Evolutionary conservation across 495 filamentous ascomycete genomes (phyloP), one percentile per base, ranked within the genome.

Genomic region (Rhizodiscina lignyota): DNA sequence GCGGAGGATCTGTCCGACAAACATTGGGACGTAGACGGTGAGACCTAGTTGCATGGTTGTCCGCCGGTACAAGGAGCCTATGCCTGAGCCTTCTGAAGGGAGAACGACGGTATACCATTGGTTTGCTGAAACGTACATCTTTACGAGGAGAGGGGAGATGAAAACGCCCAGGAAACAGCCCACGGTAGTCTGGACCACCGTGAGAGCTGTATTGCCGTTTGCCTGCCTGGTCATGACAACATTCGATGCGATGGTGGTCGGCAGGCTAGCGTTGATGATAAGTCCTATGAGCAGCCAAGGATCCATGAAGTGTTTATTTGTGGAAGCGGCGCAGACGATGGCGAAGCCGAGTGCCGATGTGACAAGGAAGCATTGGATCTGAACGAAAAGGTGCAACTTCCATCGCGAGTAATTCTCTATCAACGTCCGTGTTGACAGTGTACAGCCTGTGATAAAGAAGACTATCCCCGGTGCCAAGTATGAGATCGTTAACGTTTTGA

Each of bases 371-470:
- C 54, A 58, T 43, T 60, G 59, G 13, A 54, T 24, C 38, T 62
- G 59, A 4, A 58, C 49, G 30, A 56, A 62, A 3, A 56, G 22
- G 33, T 60, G 59, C 0, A 61, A 15, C 28, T 51, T 53, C 58
- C 56, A 61, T 17, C 54, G 41, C 17, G 34, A 36, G 39, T 53
- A 56, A 41, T 60, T 58, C 13, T 55, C 41, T 19, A 58, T 12
- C 4, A 62, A 49, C 3, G 52, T 27, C 5, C 41, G 29, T 1
- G 57, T 58, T 3, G 58, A 44, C 0, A 63, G 42, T 0, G 57
- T 62, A 37, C 57, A 56, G 4, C 60, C 60, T 4, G 55, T 63
- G 21, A 58, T 48, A 42, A 62, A 51, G 41, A 62, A 62, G 34
- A 62, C 62, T 21, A 61, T 38, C 18, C 48, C 39, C 11, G 61